Percentiles rank a stretch among this genome's conserved stretches.
Conservation (phyloP, 805 yeast genomes). For the Hanseniaspora jakobsenii region DNA sequence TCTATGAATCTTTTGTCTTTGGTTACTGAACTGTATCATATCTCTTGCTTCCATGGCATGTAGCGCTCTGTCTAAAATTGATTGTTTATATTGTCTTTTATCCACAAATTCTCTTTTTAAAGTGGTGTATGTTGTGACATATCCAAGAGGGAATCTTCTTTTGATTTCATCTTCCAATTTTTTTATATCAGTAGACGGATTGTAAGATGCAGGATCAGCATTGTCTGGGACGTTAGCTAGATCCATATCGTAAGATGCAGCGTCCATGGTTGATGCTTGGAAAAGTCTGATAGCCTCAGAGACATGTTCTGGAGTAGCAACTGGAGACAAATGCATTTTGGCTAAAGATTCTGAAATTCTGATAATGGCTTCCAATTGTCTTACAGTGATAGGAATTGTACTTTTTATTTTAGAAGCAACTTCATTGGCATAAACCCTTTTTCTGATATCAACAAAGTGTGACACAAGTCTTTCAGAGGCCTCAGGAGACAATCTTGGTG, state of each 20-base stretch:
- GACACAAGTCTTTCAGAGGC: slow-evolving; percentile 85
- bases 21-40: slow-evolving; percentile 76
- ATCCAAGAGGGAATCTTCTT: slow-evolving; percentile 88
- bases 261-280: slow-evolving; percentile 96
- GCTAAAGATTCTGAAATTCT: slow-evolving; percentile 93
- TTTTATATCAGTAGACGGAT: slow-evolving; percentile 55
- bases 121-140: slow-evolving; percentile 83
- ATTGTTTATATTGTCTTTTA: slow-evolving; percentile 46
- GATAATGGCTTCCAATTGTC: slow-evolving; percentile 94
- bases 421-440: slow-evolving; percentile 70
- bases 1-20: slow-evolving; percentile 69
- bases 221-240: slow-evolving; percentile 17
- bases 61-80: slow-evolving; percentile 73
- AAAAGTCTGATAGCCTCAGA: slow-evolving; percentile 90
- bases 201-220: slow-evolving; percentile 40
- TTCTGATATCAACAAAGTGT: slow-evolving; percentile 83
- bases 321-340: slow-evolving; percentile 66
- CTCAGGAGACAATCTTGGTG: slow-evolving; percentile 78
- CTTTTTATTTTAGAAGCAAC: slow-evolving; percentile 74
- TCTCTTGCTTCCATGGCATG: slow-evolving; percentile 75
- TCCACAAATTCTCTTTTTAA: slow-evolving; percentile 72
- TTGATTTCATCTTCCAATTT: slow-evolving; percentile 74
- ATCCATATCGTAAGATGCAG: slow-evolving; percentile 39
- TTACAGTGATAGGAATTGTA: slow-evolving; percentile 90
- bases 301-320: slow-evolving; percentile 80